Percentiles rank a stretch among this genome's conserved stretches.
Evolutionary conservation across 306 rosid genomes (phyloP).

Genomic region (Potentilla sterilis): DNA sequence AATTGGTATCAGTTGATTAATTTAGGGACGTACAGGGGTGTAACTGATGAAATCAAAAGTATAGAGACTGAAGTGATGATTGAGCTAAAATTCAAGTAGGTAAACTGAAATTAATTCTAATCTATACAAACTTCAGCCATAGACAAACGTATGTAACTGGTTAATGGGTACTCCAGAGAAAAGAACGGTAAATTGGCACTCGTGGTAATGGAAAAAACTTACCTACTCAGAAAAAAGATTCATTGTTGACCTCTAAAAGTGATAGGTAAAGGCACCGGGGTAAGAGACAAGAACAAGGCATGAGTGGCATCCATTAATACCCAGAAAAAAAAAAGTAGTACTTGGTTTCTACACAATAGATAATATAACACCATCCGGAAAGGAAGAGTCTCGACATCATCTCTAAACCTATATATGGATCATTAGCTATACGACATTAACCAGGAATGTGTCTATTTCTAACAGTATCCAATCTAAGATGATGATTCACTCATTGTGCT

Average conservation of each 20-base stretch:
- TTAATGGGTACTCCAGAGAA: too few relatives aligned
- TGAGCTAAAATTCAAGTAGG: too few relatives aligned
- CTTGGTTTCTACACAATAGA: slow-evolving; percentile 5
- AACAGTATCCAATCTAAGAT: slow-evolving; percentile 27
- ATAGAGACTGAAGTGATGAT: too few relatives aligned
- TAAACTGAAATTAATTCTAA: too few relatives aligned
- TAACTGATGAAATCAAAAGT: too few relatives aligned
- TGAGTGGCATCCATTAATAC: slow-evolving; percentile 13
- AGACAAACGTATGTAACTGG: too few relatives aligned
- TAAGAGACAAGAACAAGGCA: neutral
- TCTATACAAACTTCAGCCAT: too few relatives aligned
- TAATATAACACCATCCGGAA: slow-evolving; percentile 9
- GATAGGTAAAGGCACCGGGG: neutral
- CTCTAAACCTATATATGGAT: slow-evolving; percentile 29
- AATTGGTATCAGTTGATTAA: too few relatives aligned
- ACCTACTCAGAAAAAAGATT: neutral
- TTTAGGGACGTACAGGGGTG: too few relatives aligned
- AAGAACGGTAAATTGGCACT: too few relatives aligned
- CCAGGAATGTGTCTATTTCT: neutral
- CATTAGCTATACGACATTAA: slow-evolving; percentile 19
- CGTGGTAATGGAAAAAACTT: neutral
- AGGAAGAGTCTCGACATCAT: slow-evolving; percentile 18
- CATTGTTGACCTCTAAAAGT: slow-evolving; percentile 7
- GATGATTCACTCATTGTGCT: slow-evolving; percentile 47
- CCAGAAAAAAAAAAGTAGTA: neutral